phyloP scores from a whole-genome alignment of 179 eudicot species.

The Drosera spatulata region DNA sequence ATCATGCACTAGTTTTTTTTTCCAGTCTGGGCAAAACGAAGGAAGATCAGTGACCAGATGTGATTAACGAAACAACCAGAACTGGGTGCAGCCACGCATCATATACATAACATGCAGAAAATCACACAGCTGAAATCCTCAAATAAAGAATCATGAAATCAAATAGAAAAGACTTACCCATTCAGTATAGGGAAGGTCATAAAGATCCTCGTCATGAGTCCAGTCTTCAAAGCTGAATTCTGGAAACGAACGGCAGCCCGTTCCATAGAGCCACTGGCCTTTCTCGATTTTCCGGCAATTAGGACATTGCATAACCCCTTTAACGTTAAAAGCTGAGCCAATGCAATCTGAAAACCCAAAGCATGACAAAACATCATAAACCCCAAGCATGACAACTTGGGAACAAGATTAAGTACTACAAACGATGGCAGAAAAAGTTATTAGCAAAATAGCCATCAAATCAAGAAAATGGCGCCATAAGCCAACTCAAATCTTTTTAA shows the following conservation, averaged over 20 bases:
- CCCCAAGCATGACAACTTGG: background rate
- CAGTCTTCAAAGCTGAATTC: constrained; percentile 73
- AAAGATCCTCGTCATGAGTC: constrained; percentile 87
- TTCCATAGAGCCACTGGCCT: constrained; percentile 94
- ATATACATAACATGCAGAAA: background rate
- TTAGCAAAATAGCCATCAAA: background rate
- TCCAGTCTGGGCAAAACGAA: too few species aligned
- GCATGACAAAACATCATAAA: background rate
- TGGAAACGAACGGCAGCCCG: constrained; percentile 44
- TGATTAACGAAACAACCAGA: too few species aligned
- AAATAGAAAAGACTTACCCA: constrained; percentile 33
- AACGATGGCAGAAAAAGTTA: background rate
- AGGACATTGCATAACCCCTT: constrained; percentile 98
- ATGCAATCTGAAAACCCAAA: constrained; percentile 69
- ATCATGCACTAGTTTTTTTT: too few species aligned
- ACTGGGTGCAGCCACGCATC: too few species aligned
- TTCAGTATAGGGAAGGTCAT: constrained; percentile 76
- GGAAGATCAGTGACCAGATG: too few species aligned
- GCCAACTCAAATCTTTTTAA: too few species aligned
- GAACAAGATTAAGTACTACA: background rate
- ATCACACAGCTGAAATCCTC: background rate
- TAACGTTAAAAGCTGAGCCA: constrained; percentile 91
- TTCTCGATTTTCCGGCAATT: constrained; percentile 96
- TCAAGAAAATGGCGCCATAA: too few species aligned
- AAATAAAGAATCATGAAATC: background rate